phyloP scores from a whole-genome alignment of 768 basidiomycete genomes.

The Ramaria sp. region DNA sequence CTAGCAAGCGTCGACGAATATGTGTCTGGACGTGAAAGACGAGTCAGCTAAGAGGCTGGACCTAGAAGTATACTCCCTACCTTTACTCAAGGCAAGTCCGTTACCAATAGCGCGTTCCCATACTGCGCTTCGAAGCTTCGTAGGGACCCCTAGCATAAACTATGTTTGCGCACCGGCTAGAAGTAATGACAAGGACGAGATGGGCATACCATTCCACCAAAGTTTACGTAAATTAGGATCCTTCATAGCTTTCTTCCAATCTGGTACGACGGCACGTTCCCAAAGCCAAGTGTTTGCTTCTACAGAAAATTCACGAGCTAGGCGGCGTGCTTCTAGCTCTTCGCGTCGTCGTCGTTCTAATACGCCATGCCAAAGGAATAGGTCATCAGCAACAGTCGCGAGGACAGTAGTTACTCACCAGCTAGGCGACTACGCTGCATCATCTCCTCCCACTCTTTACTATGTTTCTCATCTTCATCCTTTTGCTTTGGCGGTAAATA shows the following conservation, averaged over 20 bases:
- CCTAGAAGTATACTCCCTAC: conserved; percentile 25
- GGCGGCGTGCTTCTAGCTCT: conserved; percentile 49
- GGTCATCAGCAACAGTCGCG: neutral
- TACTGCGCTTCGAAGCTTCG: conserved; percentile 65
- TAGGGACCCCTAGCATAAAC: conserved; percentile 29
- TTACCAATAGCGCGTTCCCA: conserved; percentile 88
- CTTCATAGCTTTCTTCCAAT: conserved; percentile 68
- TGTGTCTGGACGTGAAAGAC: conserved; percentile 37
- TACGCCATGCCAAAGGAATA: neutral
- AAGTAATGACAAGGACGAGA: neutral
- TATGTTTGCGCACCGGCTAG: neutral
- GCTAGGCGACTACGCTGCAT: conserved; percentile 68
- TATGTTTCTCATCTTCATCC: conserved; percentile 72
- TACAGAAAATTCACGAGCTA: conserved; percentile 52
- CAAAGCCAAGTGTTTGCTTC: conserved; percentile 64
- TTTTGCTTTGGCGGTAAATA: conserved; percentile 78
- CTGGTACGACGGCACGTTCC: conserved; percentile 72
- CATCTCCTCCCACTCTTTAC: conserved; percentile 82
- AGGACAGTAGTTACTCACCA: conserved; percentile 34
- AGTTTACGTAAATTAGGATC: conserved; percentile 55
- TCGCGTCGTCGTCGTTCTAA: conserved; percentile 63
- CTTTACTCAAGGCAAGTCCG: conserved; percentile 70
- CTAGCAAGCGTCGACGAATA: conserved; percentile 62
- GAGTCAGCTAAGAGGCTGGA: neutral
- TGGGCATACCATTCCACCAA: conserved; percentile 78